phyloP scores from a whole-genome alignment of 495 filamentous ascomycete species.

The Saxispiralis lemnorum region DNA sequence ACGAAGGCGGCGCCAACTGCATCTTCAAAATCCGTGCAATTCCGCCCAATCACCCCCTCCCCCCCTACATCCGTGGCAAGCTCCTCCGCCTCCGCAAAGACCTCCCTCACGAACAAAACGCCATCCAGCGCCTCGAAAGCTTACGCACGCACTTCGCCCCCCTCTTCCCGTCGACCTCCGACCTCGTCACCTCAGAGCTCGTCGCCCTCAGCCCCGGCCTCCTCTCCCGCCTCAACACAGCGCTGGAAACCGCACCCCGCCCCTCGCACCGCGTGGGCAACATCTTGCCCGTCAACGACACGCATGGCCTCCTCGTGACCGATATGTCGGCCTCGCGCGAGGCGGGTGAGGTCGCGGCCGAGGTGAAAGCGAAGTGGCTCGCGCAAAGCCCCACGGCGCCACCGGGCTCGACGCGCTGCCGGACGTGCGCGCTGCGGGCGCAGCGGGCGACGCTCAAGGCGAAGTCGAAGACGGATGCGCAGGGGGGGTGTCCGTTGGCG shows the following conservation, averaged over 20 bases:
- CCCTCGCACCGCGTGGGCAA: conserved; percentile 4
- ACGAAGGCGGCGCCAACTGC: conserved; percentile 16
- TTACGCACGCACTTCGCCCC: conserved; percentile 3
- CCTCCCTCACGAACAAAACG: background rate
- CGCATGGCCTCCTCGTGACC: conserved; percentile 54
- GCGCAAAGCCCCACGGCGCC: conserved; percentile 67
- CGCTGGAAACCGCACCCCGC: conserved; percentile 1
- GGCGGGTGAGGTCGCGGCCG: conserved; percentile 23
- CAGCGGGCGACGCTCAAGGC: conserved; percentile 28
- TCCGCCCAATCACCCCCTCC: background rate
- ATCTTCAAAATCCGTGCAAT: conserved; percentile 7
- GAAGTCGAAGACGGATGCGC: conserved; percentile 6
- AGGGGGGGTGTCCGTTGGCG: conserved; percentile 6
- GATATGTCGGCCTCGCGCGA: conserved; percentile 48
- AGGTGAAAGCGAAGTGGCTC: conserved; percentile 96
- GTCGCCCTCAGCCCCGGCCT: conserved; percentile 1
- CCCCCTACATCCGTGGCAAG: conserved; percentile 1
- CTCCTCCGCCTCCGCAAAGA: conserved; percentile 15
- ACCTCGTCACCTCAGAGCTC: conserved; percentile 7
- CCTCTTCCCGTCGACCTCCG: conserved; percentile 2
- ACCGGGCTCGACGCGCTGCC: conserved; percentile 44
- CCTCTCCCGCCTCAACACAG: background rate
- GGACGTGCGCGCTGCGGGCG: conserved; percentile 66
- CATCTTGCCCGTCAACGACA: conserved; percentile 16
- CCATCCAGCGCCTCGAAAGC: background rate